phyloP scores from a whole-genome alignment of 2,329 filamentous ascomycete genomes.

The Alternaria longipes region DNA sequence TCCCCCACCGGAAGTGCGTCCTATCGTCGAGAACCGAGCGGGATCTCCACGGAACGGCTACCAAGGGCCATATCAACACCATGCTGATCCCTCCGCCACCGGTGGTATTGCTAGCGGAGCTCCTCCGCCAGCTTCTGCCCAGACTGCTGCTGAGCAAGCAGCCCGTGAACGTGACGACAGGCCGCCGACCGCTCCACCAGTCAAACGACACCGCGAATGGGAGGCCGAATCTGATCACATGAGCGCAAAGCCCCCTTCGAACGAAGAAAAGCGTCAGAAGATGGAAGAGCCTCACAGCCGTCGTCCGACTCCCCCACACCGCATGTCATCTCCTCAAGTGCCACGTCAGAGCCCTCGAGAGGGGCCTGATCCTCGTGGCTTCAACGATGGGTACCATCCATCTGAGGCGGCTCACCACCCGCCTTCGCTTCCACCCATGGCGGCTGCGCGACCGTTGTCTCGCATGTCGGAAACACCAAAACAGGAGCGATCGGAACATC shows the following conservation, averaged over 20 bases:
- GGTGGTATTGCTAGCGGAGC: constrained; percentile 74
- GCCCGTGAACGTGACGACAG: constrained; percentile 74
- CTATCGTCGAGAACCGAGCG: constrained; percentile 83
- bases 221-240: constrained; percentile 74
- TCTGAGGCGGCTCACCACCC: constrained; percentile 92
- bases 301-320: constrained; percentile 63
- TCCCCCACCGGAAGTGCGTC: constrained; percentile 83
- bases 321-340: constrained; percentile 62
- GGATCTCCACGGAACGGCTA: constrained; percentile 92
- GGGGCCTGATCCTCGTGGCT: constrained; percentile 67
- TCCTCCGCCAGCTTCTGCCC: constrained; percentile 70
- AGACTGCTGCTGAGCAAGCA: constrained; percentile 73
- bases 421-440: constrained; percentile 65
- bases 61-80: constrained; percentile 81
- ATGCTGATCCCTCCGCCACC: constrained; percentile 68
- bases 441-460: constrained; percentile 58
- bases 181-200: constrained; percentile 73
- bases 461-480: constrained; percentile 57
- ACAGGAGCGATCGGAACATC: constrained; percentile 58
- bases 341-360: constrained; percentile 80
- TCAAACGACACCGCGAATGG: constrained; percentile 90
- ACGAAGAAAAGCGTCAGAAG: constrained; percentile 85
- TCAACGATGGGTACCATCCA: constrained; percentile 84
- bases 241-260: constrained; percentile 81
- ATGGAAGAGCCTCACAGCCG: constrained; percentile 85